Evolutionary conservation across 495 filamentous ascomycete genomes (phyloP), one percentile per base, ranked within the genome.

Genomic region (Neurospora sp.): DNA sequence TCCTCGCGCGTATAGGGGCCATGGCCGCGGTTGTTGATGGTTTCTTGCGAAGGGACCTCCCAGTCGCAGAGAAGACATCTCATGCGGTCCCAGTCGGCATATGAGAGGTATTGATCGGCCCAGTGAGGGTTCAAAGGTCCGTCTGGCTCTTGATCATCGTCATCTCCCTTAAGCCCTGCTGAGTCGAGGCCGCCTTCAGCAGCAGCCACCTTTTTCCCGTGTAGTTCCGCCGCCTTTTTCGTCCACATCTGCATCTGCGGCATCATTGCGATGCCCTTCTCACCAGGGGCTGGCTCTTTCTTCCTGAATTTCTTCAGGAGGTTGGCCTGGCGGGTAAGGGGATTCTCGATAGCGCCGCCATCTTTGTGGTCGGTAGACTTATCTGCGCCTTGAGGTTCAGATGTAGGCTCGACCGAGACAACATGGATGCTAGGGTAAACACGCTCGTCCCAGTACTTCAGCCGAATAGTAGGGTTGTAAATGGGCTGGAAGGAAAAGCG

Each of bases 161-260:
- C 75, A 10, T 76, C 75, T 17, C 6, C 27, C 6, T 65, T 27
- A 1, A 65, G 17, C 7, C 7, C 53, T 65, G 14, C 53, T 4
- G 53, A 4, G 14, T 35, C 27, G 7, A 65, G 16, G 7, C 53
- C 53, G 6, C 53, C 53, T 8, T 61, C 45, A 35, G 76, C 44
- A 2, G 38, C 68, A 69, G 27, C 71, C 71, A 74, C 45, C 38
- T 79, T 79, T 7, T 77, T 82, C 1, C 92, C 91, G 74, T 95
- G 93, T 45, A 97, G 83, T 78, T 97, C 93, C 0, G 91, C 92
- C 76, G 93, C 92, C 37, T 93, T 92, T 76, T 94, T 91, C 70
- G 90, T 89, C 94, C 94, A 97, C 80, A 94, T 92, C 81, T 96
- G 91, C 41, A 97, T 84, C 76, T 96, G 92, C 3, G 86, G 86